These are phyloP conservation scores for Nepenthes gracilis DNA, from an alignment of 148 eudicot species.

Conservation along the genomic window DNA sequence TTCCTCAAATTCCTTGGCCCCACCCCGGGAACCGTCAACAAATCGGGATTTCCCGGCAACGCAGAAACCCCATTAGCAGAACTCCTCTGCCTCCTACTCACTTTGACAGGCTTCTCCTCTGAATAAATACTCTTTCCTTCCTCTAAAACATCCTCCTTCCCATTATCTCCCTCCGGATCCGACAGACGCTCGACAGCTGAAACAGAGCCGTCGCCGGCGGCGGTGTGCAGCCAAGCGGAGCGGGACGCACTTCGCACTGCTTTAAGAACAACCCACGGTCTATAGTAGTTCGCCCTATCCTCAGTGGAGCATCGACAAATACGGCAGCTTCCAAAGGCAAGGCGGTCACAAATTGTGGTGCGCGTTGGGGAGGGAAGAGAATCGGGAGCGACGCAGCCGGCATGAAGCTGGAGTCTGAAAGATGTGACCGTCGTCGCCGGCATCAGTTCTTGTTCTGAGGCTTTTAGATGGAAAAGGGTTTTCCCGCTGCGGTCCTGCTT, in stretches of 20 bases:
- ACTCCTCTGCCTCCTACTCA: constrained; percentile 37
- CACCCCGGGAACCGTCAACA: constrained; percentile 91
- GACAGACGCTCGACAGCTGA: constrained; percentile 1
- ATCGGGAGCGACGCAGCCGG: neutral
- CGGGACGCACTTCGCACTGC: constrained; percentile 21
- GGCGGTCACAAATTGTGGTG: neutral
- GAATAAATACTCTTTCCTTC: constrained; percentile 4
- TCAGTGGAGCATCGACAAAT: constrained; percentile 28
- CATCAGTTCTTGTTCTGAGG: neutral
- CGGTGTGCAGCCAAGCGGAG: constrained; percentile 34
- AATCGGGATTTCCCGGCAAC: constrained; percentile 40
- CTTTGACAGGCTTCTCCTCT: constrained; percentile 24
- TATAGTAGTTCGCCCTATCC: constrained; percentile 3
- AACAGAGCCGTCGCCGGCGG: constrained; percentile 6
- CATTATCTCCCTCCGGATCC: constrained; percentile 5
- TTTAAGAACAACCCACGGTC: constrained; percentile 45
- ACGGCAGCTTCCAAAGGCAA: constrained; percentile 8
- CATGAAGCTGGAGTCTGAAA: neutral
- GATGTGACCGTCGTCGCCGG: neutral
- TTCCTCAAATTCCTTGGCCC: constrained; percentile 93
- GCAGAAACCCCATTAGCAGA: constrained; percentile 7
- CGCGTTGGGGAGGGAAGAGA: neutral
- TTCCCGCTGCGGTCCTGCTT: too few species aligned
- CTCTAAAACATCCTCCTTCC: neutral
- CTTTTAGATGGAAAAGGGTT: too few species aligned